Evolutionary conservation across 2,329 filamentous ascomycete species (phyloP).

Genomic region (Grosmannia clavigera): DNA sequence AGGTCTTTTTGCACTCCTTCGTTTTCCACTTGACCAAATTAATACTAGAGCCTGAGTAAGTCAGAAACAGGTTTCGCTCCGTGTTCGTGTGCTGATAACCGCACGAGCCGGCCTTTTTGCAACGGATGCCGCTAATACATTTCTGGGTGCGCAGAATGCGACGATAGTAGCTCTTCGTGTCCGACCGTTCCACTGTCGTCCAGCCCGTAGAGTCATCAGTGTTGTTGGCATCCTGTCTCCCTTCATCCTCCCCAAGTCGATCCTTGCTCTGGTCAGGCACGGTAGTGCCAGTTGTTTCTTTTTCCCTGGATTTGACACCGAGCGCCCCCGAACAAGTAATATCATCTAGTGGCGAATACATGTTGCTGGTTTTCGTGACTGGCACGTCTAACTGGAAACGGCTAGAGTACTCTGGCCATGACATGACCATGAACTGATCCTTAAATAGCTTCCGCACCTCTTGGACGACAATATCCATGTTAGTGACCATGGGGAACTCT

Average conservation of each 20-base stretch:
- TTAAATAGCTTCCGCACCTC: neutral
- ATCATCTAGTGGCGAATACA: neutral
- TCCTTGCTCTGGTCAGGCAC: no score
- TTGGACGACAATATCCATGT: neutral
- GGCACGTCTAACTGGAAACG: neutral
- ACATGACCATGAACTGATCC: neutral
- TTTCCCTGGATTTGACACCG: no score
- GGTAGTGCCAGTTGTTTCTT: no score
- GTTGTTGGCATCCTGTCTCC: neutral
- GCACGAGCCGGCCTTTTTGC: conserved; percentile 3
- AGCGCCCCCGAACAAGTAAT: no score
- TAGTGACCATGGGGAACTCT: neutral
- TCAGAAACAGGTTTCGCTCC: conserved; percentile 3
- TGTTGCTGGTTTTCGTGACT: neutral
- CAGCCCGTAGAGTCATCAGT: neutral
- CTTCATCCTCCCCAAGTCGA: neutral
- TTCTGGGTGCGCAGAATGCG: neutral
- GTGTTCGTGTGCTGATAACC: conserved; percentile 1
- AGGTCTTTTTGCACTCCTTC: neutral
- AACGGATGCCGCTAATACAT: neutral
- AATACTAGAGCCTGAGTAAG: neutral
- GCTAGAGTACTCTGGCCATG: neutral
- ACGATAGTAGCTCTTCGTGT: neutral
- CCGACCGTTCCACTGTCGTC: neutral
- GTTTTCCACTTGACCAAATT: neutral